Evolutionary conservation across 208 protist genomes (phyloP).

Genomic region (Spongospora subterranea): DNA sequence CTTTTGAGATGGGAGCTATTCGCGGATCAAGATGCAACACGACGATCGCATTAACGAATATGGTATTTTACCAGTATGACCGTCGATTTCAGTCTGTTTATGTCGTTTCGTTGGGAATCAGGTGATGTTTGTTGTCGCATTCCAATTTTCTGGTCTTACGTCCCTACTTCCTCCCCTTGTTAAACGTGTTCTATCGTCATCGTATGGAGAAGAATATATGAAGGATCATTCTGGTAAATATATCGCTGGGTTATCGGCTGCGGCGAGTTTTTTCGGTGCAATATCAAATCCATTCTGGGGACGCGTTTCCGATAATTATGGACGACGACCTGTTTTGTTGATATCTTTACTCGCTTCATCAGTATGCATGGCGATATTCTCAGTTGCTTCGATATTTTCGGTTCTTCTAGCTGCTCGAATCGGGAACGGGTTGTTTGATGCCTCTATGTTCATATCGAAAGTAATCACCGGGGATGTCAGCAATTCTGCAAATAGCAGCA

Average conservation of each 20-base stretch:
- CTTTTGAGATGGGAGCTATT: no score
- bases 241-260: not conserved
- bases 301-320: not conserved
- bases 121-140: not conserved
- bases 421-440: not conserved
- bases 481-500: not conserved
- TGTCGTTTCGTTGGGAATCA: not conserved
- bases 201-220: not conserved
- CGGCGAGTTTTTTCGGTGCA: not conserved
- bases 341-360: not conserved
- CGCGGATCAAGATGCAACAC: no score
- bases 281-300: not conserved
- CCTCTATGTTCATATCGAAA: slow-evolving; percentile 24
- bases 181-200: not conserved
- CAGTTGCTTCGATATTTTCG: not conserved
- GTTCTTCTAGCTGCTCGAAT: not conserved
- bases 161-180: not conserved
- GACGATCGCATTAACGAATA: no score
- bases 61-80: no score
- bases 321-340: not conserved
- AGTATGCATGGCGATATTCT: not conserved
- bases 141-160: not conserved
- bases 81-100: no score
- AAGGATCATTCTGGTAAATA: not conserved
- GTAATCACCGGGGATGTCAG: not conserved